Evolutionary conservation across 108 stramenopile species (phyloP).

Genomic region (Discostella stelligeroides): DNA sequence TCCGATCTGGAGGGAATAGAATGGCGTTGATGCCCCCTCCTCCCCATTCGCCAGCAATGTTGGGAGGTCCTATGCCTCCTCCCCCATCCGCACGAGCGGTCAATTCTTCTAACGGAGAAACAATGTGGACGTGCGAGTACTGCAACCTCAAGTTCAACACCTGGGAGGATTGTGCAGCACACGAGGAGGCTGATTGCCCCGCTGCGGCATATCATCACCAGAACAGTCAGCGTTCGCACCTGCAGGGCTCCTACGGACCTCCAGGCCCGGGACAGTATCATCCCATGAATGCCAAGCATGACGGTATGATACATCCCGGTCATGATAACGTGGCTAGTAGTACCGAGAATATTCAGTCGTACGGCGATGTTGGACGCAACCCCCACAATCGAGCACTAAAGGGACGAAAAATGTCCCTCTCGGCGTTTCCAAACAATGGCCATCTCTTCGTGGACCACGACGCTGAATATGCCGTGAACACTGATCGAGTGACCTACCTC

Average conservation of each 20-base stretch:
- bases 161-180: conserved; percentile 83
- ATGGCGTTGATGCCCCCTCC: no score
- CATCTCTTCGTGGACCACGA: conserved; percentile 22
- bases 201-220: conserved; percentile 29
- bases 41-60: no score
- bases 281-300: neutral
- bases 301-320: neutral
- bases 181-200: conserved; percentile 67
- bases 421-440: conserved; percentile 28
- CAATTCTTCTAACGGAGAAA: conserved; percentile 13
- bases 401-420: conserved; percentile 28
- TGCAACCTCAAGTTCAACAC: conserved; percentile 78
- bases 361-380: conserved; percentile 4
- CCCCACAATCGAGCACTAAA: conserved; percentile 7
- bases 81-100: neutral
- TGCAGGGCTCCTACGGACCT: conserved; percentile 18
- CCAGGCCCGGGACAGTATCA: conserved; percentile 18
- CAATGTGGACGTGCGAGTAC: conserved; percentile 82
- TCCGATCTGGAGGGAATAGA: no score
- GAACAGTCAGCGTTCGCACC: conserved; percentile 14
- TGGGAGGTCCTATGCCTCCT: no score
- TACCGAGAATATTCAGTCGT: conserved; percentile 7
- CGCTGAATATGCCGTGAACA: conserved; percentile 42
- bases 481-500: conserved; percentile 55
- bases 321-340: conserved; percentile 14